These are phyloP conservation scores for Mariannaea elegans DNA, from an alignment of 2,329 filamentous ascomycete genomes.

Conservation along the genomic window DNA sequence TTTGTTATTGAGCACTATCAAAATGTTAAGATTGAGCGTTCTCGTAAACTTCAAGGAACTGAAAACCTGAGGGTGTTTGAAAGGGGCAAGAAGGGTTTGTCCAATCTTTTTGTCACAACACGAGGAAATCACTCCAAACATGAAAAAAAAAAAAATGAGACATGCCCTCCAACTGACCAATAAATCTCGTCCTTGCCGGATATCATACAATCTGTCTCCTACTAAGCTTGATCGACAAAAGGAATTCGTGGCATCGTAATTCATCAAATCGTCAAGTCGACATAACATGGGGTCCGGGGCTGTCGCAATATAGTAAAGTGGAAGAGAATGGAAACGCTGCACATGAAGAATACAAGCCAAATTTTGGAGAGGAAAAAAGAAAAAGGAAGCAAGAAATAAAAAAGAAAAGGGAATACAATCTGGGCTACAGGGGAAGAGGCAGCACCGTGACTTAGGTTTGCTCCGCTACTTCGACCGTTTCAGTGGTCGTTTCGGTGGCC, in stretches of 20 bases:
- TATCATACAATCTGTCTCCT: slow-evolving; percentile 39
- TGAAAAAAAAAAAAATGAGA: slow-evolving; percentile 17
- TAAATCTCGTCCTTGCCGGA: slow-evolving; percentile 21
- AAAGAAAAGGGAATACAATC: slow-evolving; percentile 7
- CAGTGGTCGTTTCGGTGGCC: slow-evolving; percentile 15
- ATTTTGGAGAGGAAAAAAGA: background rate
- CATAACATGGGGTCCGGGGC: slow-evolving; percentile 23
- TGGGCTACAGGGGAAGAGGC: slow-evolving; percentile 1
- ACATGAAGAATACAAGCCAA: slow-evolving; percentile 10
- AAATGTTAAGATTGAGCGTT: slow-evolving; percentile 40
- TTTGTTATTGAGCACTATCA: slow-evolving; percentile 34
- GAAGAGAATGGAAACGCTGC: slow-evolving; percentile 29
- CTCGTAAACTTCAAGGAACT: slow-evolving; percentile 31
- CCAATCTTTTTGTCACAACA: slow-evolving; percentile 26
- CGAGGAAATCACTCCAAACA: slow-evolving; percentile 27
- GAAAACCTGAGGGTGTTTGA: slow-evolving; percentile 14
- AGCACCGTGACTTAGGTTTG: slow-evolving; percentile 9
- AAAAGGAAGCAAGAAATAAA: background rate
- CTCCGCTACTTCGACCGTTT: slow-evolving; percentile 22
- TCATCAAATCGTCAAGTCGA: slow-evolving; percentile 31
- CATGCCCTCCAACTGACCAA: slow-evolving; percentile 23
- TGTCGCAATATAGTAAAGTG: slow-evolving; percentile 24
- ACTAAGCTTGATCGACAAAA: slow-evolving; percentile 28
- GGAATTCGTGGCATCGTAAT: slow-evolving; percentile 38
- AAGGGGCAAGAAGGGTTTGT: slow-evolving; percentile 16